These are phyloP conservation scores for Nakazawaea peltata DNA, from an alignment of 805 yeast species.

Conservation along the genomic window DNA sequence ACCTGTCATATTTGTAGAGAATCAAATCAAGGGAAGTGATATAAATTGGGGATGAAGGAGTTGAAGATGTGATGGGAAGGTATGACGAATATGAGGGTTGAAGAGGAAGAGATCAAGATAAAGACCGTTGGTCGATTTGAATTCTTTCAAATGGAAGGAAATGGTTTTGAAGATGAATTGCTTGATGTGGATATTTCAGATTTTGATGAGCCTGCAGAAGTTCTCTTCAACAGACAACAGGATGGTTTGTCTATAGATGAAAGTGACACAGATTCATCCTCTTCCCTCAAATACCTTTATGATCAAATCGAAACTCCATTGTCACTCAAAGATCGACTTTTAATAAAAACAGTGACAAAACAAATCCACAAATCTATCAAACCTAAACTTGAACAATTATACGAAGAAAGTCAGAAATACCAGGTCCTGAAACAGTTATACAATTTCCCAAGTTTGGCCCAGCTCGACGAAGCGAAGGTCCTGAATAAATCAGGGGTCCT, in stretches of 20 bases:
- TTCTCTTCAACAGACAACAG: constrained; percentile 1
- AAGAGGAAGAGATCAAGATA: no score
- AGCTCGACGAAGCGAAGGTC: no score
- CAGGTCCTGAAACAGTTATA: not conserved
- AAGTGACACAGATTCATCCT: constrained; percentile 2
- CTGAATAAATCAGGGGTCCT: not conserved
- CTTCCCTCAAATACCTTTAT: constrained; percentile 9
- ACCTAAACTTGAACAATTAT: constrained; percentile 1
- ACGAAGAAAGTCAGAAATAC: constrained; percentile 1
- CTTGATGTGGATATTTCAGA: no score
- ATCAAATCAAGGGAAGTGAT: no score
- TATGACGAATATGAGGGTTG: no score
- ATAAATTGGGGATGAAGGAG: no score
- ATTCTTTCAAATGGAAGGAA: no score
- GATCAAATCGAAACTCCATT: constrained; percentile 7
- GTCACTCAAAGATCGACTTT: constrained; percentile 7
- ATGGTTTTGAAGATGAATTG: no score
- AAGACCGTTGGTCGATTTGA: no score
- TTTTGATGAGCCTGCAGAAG: constrained; percentile 1
- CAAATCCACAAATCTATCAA: constrained; percentile 8
- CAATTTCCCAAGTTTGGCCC: not conserved
- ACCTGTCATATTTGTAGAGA: not conserved
- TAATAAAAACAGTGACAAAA: constrained; percentile 9
- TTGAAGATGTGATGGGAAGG: no score
- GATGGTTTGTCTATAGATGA: constrained; percentile 5